Evolutionary conservation across 1,139 yeast genomes (phyloP).

Genomic region (Blastobotrys malaysiensis): DNA sequence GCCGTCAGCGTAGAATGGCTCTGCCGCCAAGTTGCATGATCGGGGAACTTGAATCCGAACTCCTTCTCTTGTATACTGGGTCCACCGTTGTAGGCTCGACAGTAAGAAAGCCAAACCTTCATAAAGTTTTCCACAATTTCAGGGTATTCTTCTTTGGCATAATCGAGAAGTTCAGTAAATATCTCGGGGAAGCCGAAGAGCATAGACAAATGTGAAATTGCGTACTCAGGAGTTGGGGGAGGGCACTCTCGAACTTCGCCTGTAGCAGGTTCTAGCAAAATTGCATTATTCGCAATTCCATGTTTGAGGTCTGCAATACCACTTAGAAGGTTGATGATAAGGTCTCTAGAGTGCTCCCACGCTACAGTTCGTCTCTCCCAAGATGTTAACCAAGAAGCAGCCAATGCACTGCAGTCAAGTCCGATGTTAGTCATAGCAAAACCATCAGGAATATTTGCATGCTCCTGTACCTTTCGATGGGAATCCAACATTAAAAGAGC

Average conservation of each 20-base stretch:
- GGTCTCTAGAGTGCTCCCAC: not conserved
- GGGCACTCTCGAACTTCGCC: not conserved
- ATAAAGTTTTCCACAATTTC: not conserved
- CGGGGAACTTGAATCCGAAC: not conserved
- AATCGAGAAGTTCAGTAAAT: not conserved
- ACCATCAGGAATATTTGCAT: slow-evolving; percentile 12
- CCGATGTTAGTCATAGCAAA: slow-evolving; percentile 18
- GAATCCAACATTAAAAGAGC: slow-evolving; percentile 16
- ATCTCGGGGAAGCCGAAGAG: not conserved
- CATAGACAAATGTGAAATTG: not conserved
- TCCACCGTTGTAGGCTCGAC: not conserved
- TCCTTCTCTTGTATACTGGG: not conserved
- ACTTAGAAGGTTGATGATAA: not conserved
- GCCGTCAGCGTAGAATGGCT: not conserved
- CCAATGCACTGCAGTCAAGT: slow-evolving; percentile 17
- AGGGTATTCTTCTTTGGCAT: not conserved
- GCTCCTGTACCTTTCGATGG: slow-evolving; percentile 18
- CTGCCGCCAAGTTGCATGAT: not conserved
- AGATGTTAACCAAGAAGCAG: slow-evolving; percentile 18
- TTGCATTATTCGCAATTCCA: not conserved
- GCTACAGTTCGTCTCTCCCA: slow-evolving; percentile 16
- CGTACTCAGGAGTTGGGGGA: not conserved
- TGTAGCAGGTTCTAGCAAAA: not conserved
- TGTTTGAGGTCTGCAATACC: not conserved
- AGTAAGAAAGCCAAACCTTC: not conserved